A percentile compares a stretch with the other conserved stretches of the same genome.
Evolutionary conservation across 148 eudicot species (phyloP).

Genomic region (Camellia lanceoleosa): DNA sequence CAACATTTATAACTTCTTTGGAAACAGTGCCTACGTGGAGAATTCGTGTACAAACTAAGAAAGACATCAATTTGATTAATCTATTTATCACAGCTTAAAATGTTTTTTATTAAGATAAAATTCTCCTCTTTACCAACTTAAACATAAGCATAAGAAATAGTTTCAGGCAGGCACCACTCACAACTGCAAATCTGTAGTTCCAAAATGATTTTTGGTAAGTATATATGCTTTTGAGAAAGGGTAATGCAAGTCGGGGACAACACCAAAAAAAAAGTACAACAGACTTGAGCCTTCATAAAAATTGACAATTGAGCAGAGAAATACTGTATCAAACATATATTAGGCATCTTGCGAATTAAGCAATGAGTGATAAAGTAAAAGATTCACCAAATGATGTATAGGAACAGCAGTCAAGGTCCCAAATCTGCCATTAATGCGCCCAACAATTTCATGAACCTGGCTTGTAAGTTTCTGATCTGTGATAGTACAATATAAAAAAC

Average conservation of each 20-base stretch:
- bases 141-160: neutral
- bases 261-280: neutral
- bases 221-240: neutral
- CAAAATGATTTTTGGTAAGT: neutral
- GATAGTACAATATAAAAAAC: conserved; percentile 8
- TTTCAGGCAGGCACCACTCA: neutral
- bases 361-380: conserved; percentile 10
- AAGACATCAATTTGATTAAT: neutral
- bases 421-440: conserved; percentile 91
- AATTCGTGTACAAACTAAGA: neutral
- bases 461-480: conserved; percentile 91
- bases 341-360: neutral
- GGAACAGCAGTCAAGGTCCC: conserved; percentile 82
- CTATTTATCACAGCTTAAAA: neutral
- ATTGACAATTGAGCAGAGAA: neutral
- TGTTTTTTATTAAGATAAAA: neutral
- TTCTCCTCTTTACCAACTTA: neutral
- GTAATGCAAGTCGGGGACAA: neutral
- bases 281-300: neutral
- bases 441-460: conserved; percentile 94
- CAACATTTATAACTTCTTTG: conserved; percentile 2
- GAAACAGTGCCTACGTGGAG: neutral
- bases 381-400: conserved; percentile 83
- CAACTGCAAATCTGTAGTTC: neutral
- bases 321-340: neutral